Base-by-base conservation (phyloP, 176 grass and related monocot genomes). In the Thinopyrum elongatum region DNA sequence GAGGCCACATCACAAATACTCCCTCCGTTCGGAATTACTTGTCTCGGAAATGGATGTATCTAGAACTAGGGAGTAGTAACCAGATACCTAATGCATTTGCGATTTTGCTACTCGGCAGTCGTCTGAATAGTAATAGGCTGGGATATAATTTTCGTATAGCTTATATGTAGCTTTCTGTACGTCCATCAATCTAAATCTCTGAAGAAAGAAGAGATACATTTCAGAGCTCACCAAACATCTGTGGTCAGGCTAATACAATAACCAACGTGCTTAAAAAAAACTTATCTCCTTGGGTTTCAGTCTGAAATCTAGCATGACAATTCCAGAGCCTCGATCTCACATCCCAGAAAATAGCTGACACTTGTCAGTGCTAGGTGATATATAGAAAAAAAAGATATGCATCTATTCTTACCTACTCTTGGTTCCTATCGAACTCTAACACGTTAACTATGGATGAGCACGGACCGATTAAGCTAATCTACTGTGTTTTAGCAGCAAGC, bases 181-280 rank as follows among this genome's bases (percentile, higher is more conserved):
- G 47, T 51, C 49, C 49, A 58, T 47, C 60, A 61, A 22, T 25
- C 7, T n/a, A 16, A 68, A 61, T 53, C 27, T 70, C 12, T 78
- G 23, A 30, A 35, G 27, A 35, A 64, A 23, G 4, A 70, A 16
- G 6, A 58, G 19, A 28, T 53, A 76, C 79, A 27, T 74, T 91
- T 76, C 85, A 76, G 84, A 87, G 60, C 29, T 69, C 35, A 79
- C 59, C 60, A 22, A 31, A 84, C 74, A 47, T 47, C 35, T 74
- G 74, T 22, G 47, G 27, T 29, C 55, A 65, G 21, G 27, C 7
- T 26, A 39, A 80, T 25, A 11, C 19, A 30, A 65, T 25, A 31
- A 58, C 42, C 17, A 22, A 57, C 51, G 51, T 57, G 51, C 51
- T 55, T 57, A 57, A 57, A 57, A 3, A 12, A 21, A 21, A 7